Evolutionary conservation across 2,329 filamentous ascomycete species (phyloP), one percentile per base, ranked within the genome.

Genomic region (Botryosphaeria dothidea): DNA sequence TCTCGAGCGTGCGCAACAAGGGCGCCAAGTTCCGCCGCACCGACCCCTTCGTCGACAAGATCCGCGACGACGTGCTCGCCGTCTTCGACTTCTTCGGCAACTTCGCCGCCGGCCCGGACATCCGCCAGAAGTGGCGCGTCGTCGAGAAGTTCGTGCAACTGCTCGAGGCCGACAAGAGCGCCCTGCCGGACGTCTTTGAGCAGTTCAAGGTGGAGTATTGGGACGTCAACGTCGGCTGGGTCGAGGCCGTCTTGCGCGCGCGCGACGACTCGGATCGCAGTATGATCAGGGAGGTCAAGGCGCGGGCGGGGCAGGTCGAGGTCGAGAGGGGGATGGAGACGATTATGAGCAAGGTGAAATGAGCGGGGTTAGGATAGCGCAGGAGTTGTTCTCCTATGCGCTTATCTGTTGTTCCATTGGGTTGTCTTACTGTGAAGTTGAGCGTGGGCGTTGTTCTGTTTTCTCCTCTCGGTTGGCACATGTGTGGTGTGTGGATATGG

Each of bases 191-290:
- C 60, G 88, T 92, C 1, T 98, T 96, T 73, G 90, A 90, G 71
- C 81, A 83, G 4, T 94, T 99, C 81, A 98, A 97, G 83, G 82
- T 80, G 43, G 85, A 87, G 51, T 97, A 97, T 78, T 97, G 94
- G 92, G 95, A 99, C 79, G 82, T 98, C 75, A 92, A 96, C 77
- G 89, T 98, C 66, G 90, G 89, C 51, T 99, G 95, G 95, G 93
- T 99, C 7, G 96, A 99, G 82, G 90, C 92, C 6, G 94, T 97
- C 54, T 75, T 99, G 68, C 86, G 93, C 69, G 85, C 88, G 1
- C 84, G 96, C 70, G 95, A 99, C 77, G 95, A 99, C 80, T 98
- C 96, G 79, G 95, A 98, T 78, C 85, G 94, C 70, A 86, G 87
- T 66, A 92, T 98, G 91, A 78, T 98, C 68, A 95, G 92, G 74